Base-by-base conservation (phyloP, 2,329 filamentous ascomycete genomes). In the Fusarium virguliforme region DNA sequence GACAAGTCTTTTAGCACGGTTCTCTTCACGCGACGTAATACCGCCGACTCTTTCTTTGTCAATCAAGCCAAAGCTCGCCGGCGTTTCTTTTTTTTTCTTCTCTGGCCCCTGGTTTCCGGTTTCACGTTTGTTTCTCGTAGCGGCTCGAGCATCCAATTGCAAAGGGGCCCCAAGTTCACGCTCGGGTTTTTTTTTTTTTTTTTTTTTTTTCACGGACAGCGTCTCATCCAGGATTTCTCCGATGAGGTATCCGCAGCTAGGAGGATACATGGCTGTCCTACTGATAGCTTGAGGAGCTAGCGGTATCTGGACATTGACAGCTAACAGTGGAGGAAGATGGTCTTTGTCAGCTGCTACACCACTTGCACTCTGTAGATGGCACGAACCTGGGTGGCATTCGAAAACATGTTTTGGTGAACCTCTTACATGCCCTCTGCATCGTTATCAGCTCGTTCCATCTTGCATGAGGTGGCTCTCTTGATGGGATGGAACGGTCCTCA, bases 271-370 rank as follows among this genome's bases (percentile, higher is more conserved):
- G 46, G n/a, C 22, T 8, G 13, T 24, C 22, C 32, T 37, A 38
- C 51, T 35, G 26, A 55, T 48, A 22, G 12, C 22, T 38, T 13
- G 26, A 28, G 24, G 22, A 38, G 8, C 46, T 43, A 18, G 35
- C 22, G 30, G 68, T 70, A 70, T 37, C 48, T 63, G 22, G 51
- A 13, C 59, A 58, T 64, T 35, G 40, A 18, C 5, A 63, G 34
- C 58, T 71, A 71, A 71, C 68, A 71, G 55, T 64, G 59, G 68
- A 30, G 43, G 46, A 26, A 38, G 28, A 24, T n/a, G 8, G 26
- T 13, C 13, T n/a, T 30, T 8, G 8, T 10, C 28, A 48, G 26
- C 43, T 48, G 43, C 22, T 43, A 22, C 40, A 6, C 40, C 24
- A 6, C 40, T 24, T 43, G 40, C 37, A 15, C 37, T 18, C 18